Percentiles rank a stretch among this genome's conserved stretches.
Conservation (phyloP, 164 flowering plant genomes). For the Annona cherimola region DNA sequence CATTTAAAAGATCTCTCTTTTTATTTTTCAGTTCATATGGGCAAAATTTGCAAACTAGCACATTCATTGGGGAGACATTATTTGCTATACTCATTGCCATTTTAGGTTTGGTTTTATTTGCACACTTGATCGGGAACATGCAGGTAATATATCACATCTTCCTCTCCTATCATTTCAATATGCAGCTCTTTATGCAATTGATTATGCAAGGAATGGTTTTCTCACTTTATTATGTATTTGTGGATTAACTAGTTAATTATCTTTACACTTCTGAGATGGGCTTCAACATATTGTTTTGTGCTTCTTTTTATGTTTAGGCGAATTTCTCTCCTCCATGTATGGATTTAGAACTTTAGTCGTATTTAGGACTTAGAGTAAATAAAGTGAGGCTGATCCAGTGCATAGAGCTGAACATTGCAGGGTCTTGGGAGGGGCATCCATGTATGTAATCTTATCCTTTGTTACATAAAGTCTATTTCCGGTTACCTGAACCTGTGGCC, state of each 20-base stretch:
- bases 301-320: not conserved
- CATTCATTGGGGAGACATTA: constrained; percentile 81
- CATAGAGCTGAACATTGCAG: too few species aligned
- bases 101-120: constrained; percentile 80
- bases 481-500: too few species aligned
- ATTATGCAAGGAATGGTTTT: not conserved
- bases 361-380: too few species aligned
- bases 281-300: not conserved
- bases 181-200: not conserved
- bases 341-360: too few species aligned
- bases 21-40: constrained; percentile 70
- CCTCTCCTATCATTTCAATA: not conserved
- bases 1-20: not conserved
- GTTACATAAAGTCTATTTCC: too few species aligned
- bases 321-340: too few species aligned
- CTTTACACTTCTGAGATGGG: not conserved
- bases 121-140: constrained; percentile 97
- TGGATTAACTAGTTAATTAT: not conserved
- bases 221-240: not conserved
- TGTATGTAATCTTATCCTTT: too few species aligned
- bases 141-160: constrained; percentile 48
- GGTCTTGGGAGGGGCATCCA: too few species aligned
- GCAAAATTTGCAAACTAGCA: constrained; percentile 75
- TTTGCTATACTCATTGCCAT: constrained; percentile 87
- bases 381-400: too few species aligned